Base-by-base conservation (phyloP, 306 rosid species). In the Hippophae rhamnoides region DNA sequence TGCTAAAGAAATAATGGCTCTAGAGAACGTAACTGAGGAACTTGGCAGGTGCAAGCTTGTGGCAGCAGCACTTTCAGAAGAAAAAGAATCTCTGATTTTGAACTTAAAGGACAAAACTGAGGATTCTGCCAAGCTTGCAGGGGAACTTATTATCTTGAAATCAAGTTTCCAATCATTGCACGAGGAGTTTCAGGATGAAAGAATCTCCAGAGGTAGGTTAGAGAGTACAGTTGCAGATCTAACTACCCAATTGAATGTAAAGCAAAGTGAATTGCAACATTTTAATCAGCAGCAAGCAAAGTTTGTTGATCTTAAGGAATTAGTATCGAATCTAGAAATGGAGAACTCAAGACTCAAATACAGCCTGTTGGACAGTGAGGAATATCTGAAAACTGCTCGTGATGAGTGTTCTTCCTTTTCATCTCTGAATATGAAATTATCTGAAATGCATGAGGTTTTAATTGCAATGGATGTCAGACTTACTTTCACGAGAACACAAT, bases 301-400 rank as follows among this genome's bases (percentile, higher is more conserved):
- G 74, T 60, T 84, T 69, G 73, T 72, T 66, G 61, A 54, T 76
- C 88, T 84, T 67, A 92, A 76, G 81, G 79, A 72, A 77, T 57
- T 70, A 57, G 63, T 88, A 38, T 63, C 73, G 12, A 79, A 80
- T 63, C 70, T 86, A 9, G 94, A 92, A 64, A 69, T 64, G 13
- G 95, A 88, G 68, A 92, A 86, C 66, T 80, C 90, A 73, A 80
- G 81, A 75, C 66, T 88, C 13, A 59, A 57, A 61, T 56, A 67
- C 61, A 76, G 71, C 69, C 71, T 83, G 47, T 69, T 69, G 63
- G 79, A 64, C 56, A 76, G 89, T 45, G 85, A 85, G 67, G 71
- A 72, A 74, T 65, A 26, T 64, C 77, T 85, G 57, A 64, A 57
- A 74, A 76, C 62, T 51, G 74, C 80, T 71, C 61, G 13, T 58